Percentiles rank a stretch among this genome's conserved stretches.
Evolutionary conservation across 2,329 filamentous ascomycete genomes (phyloP).

Genomic region (Rutstroemia sp.): DNA sequence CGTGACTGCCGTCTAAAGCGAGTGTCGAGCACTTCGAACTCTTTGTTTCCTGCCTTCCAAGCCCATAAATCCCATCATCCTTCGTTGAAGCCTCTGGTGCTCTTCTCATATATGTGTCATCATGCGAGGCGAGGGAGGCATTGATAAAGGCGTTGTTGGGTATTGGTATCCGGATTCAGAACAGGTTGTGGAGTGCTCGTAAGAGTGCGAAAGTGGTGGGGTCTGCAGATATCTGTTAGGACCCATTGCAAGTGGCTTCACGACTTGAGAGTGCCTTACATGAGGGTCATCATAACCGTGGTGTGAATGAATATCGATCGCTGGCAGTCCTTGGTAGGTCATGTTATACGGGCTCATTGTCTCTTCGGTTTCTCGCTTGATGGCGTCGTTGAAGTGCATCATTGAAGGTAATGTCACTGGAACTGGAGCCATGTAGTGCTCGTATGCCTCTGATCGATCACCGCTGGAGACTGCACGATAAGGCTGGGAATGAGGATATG

Average conservation of each 20-base stretch:
- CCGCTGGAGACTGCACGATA: slow-evolving; percentile 43
- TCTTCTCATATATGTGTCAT: slow-evolving; percentile 28
- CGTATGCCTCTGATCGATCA: slow-evolving; percentile 41
- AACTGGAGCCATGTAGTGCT: slow-evolving; percentile 47
- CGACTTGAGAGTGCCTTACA: slow-evolving; percentile 52
- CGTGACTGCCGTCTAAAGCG: slow-evolving; percentile 20
- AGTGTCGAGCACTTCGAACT: slow-evolving; percentile 31
- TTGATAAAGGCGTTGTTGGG: slow-evolving; percentile 65
- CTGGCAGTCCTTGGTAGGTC: slow-evolving; percentile 55
- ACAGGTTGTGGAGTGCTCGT: slow-evolving; percentile 58
- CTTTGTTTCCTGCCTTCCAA: slow-evolving; percentile 16
- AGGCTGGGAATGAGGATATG: slow-evolving; percentile 48
- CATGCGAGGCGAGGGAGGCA: slow-evolving; percentile 59
- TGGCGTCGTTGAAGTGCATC: slow-evolving; percentile 54
- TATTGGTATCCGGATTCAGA: slow-evolving; percentile 55
- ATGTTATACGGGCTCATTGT: slow-evolving; percentile 55
- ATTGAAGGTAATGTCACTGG: slow-evolving; percentile 57
- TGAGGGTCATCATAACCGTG: slow-evolving; percentile 64
- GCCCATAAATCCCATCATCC: slow-evolving; percentile 9
- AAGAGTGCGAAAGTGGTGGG: slow-evolving; percentile 68
- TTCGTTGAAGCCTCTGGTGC: slow-evolving; percentile 5
- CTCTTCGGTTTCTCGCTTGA: slow-evolving; percentile 61
- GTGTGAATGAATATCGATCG: slow-evolving; percentile 54
- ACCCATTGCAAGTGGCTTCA: slow-evolving; percentile 7
- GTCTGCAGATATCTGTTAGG: slow-evolving; percentile 44